Base-by-base conservation (phyloP, 352 stramenopile genomes). In the Pythium grandisporangium region DNA sequence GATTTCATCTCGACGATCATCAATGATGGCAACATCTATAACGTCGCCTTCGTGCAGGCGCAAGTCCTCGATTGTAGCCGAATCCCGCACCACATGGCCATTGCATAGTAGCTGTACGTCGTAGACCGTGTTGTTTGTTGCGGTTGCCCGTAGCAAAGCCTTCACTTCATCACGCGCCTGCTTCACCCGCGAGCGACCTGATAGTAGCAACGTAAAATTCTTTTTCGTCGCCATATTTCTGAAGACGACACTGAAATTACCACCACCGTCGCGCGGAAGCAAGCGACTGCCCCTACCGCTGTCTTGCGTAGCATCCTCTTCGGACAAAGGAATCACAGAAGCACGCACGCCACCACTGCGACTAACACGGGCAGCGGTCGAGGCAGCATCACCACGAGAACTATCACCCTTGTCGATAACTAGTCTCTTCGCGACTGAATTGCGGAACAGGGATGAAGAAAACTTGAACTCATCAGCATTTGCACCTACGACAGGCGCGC, bases 151-250 rank as follows among this genome's bases (percentile, higher is more conserved):
- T 25, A 87, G 45, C 33, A 87, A 39, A 16, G 68, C 53, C 34
- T 80, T 82, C 19, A 83, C 74, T 51, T 84, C 66, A 25, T 58
- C 50, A 34, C 69, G 61, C 5, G 69, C 69, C 29, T 79, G 48
- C 41, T 81, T 81, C 17, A 81, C 63, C 12, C 66, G 73, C 32
- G 78, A 62, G 13, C 50, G 65, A 30, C 56, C 57, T 22, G 69
- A 58, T 19, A 87, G 37, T 19, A 65, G 69, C 33, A 84, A 38
- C 23, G 71, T 81, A 37, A 87, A 84, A 16, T 55, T 53, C 39
- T 82, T 87, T 37, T 77, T 77, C 69, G 77, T 87, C 5, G 55
- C 69, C 19, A 80, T 44, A 8, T 82, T 84, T 21, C 71, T 68
- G 53, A 87, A 87, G 17, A 61, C 54, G 14, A 87, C 51, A 30